These are phyloP conservation scores for Micractinium sp. DNA, from an alignment of 139 green algal species.

Conservation along the genomic window DNA sequence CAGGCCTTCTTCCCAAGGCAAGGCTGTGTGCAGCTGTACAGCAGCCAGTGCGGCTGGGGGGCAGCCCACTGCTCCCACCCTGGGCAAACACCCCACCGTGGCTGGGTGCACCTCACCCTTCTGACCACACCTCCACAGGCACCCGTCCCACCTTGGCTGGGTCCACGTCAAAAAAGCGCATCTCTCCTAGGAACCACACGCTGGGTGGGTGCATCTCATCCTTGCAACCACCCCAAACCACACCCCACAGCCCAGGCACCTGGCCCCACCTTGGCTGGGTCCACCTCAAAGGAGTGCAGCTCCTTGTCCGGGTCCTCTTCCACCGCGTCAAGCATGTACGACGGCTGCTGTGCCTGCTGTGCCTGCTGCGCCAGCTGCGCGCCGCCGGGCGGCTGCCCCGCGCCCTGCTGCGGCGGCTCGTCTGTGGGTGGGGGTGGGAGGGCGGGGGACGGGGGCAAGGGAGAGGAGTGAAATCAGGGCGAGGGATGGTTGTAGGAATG, in stretches of 20 bases:
- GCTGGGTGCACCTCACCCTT: too few relatives aligned
- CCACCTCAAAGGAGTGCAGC: conserved; percentile 83
- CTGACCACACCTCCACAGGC: too few relatives aligned
- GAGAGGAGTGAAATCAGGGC: not conserved
- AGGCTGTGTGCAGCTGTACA: too few relatives aligned
- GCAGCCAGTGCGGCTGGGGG: too few relatives aligned
- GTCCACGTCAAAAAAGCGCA: too few relatives aligned
- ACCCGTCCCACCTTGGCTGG: too few relatives aligned
- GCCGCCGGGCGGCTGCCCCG: not conserved
- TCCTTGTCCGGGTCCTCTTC: conserved; percentile 66
- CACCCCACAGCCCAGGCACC: too few relatives aligned
- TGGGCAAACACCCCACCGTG: too few relatives aligned
- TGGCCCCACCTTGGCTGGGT: conserved; percentile 62
- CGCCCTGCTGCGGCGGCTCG: conserved; percentile 22
- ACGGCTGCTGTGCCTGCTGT: conserved; percentile 6
- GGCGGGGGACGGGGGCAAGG: not conserved
- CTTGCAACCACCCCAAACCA: not conserved
- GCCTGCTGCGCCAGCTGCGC: not conserved
- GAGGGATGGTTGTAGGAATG: not conserved
- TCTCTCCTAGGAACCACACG: too few relatives aligned
- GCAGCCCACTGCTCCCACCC: too few relatives aligned
- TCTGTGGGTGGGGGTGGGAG: not conserved
- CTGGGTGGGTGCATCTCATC: not conserved
- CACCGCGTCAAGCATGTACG: conserved; percentile 42
- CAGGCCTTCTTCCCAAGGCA: too few relatives aligned